Base-by-base conservation (phyloP, 495 filamentous ascomycete species). In the Daldinia concentrica region DNA sequence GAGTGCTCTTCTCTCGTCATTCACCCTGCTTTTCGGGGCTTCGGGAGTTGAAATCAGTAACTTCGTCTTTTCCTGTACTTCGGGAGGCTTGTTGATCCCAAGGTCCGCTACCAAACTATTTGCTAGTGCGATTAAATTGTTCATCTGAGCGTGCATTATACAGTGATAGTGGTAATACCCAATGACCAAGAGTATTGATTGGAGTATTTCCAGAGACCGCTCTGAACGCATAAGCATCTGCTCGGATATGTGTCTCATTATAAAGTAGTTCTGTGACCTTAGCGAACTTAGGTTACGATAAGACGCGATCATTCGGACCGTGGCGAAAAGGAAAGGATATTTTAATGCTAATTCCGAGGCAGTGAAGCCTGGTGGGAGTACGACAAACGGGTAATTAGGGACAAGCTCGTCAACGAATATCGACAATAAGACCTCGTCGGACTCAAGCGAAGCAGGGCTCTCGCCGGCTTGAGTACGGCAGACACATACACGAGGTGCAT, bases 121-220 rank as follows among this genome's bases (percentile, higher is more conserved):
- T 24, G 84, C 83, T 37, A 87, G 58, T 41, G 78, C 80, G 27
- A 84, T 66, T 19, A 84, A 77, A 37, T 83, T 83, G 69, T 80
- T 83, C 29, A 82, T 72, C 62, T 83, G 80, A 36, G 75, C 76
- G 73, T 76, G 82, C 73, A 76, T 76, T 76, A 76, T 71, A 66
- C 75, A 82, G 63, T 74, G 82, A 68, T 78, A 81, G 51, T 79
- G 80, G 50, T 80, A 82, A 76, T 79, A 86, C 9, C 83, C 84
- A 17, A 86, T 68, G 50, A 82, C 79, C 2, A 86, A 70, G 11
- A 85, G 68, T 22, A 85, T 77, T 15, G 84, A 82, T 74, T 84
- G 80, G 11, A 87, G 78, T 17, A 85, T 69, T 41, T 87, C 84
- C 41, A 87, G 70, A 27, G 81, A 84, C 17, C 82, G 74, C 48